phyloP scores from a whole-genome alignment of 2,329 filamentous ascomycete species.

The Didymella glomerata region DNA sequence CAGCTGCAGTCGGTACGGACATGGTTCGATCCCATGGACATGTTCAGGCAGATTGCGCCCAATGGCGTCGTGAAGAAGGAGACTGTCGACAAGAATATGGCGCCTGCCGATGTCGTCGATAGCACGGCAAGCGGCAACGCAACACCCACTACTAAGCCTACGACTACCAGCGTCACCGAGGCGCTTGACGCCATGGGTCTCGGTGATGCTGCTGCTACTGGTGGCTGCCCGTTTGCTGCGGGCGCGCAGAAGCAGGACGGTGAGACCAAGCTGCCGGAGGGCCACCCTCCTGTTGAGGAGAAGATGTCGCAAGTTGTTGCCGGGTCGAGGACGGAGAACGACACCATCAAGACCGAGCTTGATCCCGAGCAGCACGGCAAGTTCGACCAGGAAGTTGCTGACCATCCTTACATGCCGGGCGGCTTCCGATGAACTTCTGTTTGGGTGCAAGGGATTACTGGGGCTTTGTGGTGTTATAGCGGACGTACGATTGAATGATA shows the following conservation, averaged over 20 bases:
- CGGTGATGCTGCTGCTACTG: constrained; percentile 3
- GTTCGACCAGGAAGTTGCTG: constrained; percentile 17
- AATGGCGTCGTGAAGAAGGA: constrained; percentile 59
- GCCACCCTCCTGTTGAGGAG: constrained; percentile 13
- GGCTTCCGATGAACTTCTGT: constrained; percentile 14
- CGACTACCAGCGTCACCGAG: constrained; percentile 27
- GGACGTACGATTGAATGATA: constrained; percentile 6
- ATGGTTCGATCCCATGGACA: constrained; percentile 71
- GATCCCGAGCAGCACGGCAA: constrained; percentile 22
- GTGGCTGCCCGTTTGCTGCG: constrained; percentile 20
- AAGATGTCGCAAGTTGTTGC: constrained; percentile 14
- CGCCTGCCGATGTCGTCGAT: constrained; percentile 40
- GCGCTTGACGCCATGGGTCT: constrained; percentile 12
- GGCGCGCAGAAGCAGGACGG: constrained; percentile 9
- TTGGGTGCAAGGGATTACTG: neutral
- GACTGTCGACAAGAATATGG: constrained; percentile 48
- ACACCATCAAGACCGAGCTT: constrained; percentile 17
- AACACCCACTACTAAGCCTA: constrained; percentile 3
- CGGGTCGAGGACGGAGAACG: constrained; percentile 9
- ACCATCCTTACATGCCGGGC: constrained; percentile 14
- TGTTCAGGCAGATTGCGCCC: constrained; percentile 71
- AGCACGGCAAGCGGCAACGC: constrained; percentile 23
- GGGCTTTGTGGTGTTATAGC: neutral
- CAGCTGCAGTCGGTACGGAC: constrained; percentile 67
- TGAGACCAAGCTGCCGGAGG: constrained; percentile 9